A percentile compares a stretch with the other conserved stretches of the same genome.
These are phyloP conservation scores for Aurinia saxatilis DNA, from an alignment of 345 rosid species.

Conservation along the genomic window DNA sequence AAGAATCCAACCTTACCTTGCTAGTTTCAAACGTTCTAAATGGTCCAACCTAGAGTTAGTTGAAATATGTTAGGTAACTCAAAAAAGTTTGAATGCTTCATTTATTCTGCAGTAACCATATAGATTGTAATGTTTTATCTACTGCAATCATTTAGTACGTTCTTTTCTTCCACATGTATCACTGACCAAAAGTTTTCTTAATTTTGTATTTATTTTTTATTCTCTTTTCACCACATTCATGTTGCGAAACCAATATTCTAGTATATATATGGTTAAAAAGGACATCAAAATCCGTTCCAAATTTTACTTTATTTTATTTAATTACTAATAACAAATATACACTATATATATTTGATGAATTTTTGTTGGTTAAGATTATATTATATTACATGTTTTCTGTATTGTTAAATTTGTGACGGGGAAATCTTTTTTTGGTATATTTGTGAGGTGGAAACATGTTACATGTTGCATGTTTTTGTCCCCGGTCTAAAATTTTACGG, in stretches of 20 bases:
- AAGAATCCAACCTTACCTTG: not conserved
- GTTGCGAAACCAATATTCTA: slow-evolving; percentile 7
- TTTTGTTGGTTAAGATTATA: too few species aligned
- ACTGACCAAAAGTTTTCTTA: not conserved
- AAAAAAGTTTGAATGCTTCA: not conserved
- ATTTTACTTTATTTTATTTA: not conserved
- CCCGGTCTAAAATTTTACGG: too few species aligned
- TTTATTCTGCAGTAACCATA: not conserved
- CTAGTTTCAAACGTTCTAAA: too few species aligned
- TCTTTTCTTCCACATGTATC: not conserved
- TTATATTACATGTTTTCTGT: too few species aligned
- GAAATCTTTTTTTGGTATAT: too few species aligned
- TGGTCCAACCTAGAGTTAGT: too few species aligned
- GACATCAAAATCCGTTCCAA: not conserved
- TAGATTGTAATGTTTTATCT: not conserved
- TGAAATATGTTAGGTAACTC: too few species aligned
- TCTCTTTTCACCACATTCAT: not conserved
- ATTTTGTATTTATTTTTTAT: not conserved
- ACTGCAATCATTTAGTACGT: slow-evolving; percentile 4
- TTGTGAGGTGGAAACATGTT: too few species aligned
- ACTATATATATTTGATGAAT: too few species aligned
- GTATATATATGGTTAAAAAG: not conserved
- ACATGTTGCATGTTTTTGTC: too few species aligned
- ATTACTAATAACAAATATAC: too few species aligned
- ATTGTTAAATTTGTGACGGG: too few species aligned